A percentile compares a stretch with the other conserved stretches of the same genome.
Conservation (phyloP, 1,139 yeast species). For the Pichia sp. region DNA sequence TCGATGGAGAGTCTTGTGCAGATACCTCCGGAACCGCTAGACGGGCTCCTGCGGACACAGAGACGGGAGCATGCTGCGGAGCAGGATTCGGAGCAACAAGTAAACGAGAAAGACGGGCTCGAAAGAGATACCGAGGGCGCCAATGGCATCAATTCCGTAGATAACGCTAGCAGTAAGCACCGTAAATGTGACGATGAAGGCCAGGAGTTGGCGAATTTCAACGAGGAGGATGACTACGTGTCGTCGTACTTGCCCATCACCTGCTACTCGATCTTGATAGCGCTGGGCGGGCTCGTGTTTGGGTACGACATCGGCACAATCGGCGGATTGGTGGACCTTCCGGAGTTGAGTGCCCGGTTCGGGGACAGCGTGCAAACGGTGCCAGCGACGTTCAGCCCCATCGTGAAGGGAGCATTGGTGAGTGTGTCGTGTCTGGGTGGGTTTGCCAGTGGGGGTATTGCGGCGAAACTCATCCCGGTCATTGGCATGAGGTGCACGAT, state of each 20-base stretch:
- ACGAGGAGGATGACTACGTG: conserved; percentile 3
- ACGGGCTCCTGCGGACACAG: not conserved
- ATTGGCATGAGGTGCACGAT: conserved; percentile 52
- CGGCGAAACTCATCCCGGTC: conserved; percentile 42
- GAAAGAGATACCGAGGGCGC: not conserved
- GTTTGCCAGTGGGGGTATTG: conserved; percentile 63
- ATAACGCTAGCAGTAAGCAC: not conserved
- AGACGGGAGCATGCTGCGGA: not conserved
- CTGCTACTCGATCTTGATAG: conserved; percentile 35
- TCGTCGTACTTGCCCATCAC: conserved; percentile 8
- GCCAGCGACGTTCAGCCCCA: conserved; percentile 32
- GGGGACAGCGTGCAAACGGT: conserved; percentile 32
- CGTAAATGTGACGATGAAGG: not conserved
- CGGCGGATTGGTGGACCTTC: conserved; percentile 61
- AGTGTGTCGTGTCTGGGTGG: conserved; percentile 70
- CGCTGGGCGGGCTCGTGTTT: conserved; percentile 65
- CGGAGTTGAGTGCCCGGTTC: conserved; percentile 45
- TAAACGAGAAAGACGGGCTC: not conserved
- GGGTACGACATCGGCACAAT: conserved; percentile 76
- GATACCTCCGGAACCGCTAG: not conserved
- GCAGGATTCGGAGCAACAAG: not conserved
- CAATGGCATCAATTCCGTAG: not conserved
- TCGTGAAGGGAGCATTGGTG: conserved; percentile 51
- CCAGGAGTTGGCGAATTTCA: not conserved
- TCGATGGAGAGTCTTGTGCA: not conserved